Base-by-base conservation (phyloP, 257 asterid genomes). In the Solanum habrochaites region DNA sequence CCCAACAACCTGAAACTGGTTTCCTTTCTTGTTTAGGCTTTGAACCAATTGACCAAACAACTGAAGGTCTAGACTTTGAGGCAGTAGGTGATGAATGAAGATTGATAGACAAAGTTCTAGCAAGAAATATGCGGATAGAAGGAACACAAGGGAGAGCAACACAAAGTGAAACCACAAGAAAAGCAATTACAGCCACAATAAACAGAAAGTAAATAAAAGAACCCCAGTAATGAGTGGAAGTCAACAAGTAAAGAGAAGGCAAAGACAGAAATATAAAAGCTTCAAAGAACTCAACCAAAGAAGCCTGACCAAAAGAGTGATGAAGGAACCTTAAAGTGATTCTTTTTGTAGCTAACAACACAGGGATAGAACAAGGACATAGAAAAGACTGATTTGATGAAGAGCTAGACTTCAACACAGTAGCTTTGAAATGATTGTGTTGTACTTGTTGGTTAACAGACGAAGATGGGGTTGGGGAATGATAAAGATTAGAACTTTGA, bases 1-100 rank as follows among this genome's bases (percentile, higher is more conserved):
- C 91, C 91, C 93, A 87, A 85, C 87, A 91, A 56, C 92, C 92
- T 11, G 92, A 91, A 84, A 83, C 83, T 12, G 87, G 82, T 31
- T 83, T 87, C 35, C 82, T 86, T 85, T 87, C 92, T 18, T 82
- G 72, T 69, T 89, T 90, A 20, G 88, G 89, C 85, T 91, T 91
- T n/a, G 90, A 83, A 84, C 93, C 92, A 47, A 91, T 91, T 67
- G 93, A 91, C 93, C 93, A 91, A 86, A 91, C 90, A 25, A 91
- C 92, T 13, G 88, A 85, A 72, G 88, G 89, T 52, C 87, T 52
- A 29, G 77, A 16, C 70, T 85, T 87, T 37, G 84, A 27, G 11
- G 86, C 86, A 85, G 88, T 23, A 85, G 86, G 16, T 64, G 86
- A 84, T 39, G 88, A 82, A 67, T 83, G 83, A 62, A 86, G 83